Percentiles rank a stretch among this genome's conserved stretches.
These are phyloP conservation scores for Nothophaeocryptopus gaeumannii DNA, from an alignment of 2,329 filamentous ascomycete genomes.

Conservation along the genomic window DNA sequence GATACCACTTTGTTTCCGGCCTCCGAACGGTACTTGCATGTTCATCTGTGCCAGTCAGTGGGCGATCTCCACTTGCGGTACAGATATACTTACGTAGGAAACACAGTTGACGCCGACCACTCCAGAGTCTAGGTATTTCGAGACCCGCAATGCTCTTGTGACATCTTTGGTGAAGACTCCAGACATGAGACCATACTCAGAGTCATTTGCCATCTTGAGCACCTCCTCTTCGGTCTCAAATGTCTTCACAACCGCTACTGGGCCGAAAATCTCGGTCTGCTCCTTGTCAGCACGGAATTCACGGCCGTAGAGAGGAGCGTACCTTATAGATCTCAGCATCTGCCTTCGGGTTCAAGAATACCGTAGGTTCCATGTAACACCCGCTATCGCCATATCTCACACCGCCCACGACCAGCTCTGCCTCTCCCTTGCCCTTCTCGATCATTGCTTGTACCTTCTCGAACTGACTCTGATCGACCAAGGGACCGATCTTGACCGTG, in stretches of 20 bases:
- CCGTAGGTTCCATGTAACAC: slow-evolving; percentile 45
- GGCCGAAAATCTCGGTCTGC: slow-evolving; percentile 38
- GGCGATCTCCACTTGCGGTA: no score
- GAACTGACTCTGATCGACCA: slow-evolving; percentile 57
- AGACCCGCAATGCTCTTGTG: slow-evolving; percentile 38
- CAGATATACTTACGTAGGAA: not conserved
- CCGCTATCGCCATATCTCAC: slow-evolving; percentile 26
- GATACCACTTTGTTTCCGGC: slow-evolving; percentile 60
- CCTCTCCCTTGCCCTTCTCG: slow-evolving; percentile 15
- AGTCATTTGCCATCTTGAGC: slow-evolving; percentile 38
- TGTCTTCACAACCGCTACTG: slow-evolving; percentile 38
- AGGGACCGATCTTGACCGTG: slow-evolving; percentile 50
- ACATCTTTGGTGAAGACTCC: slow-evolving; percentile 39
- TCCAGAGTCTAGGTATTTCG: slow-evolving; percentile 40
- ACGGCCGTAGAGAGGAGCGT: no score
- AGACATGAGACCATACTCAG: slow-evolving; percentile 39
- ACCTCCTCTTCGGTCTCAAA: slow-evolving; percentile 39
- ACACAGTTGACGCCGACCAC: slow-evolving; percentile 40
- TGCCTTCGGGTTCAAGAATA: slow-evolving; percentile 43
- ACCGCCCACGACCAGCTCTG: slow-evolving; percentile 21
- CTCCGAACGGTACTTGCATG: slow-evolving; percentile 47
- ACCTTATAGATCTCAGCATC: slow-evolving; percentile 34
- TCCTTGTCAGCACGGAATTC: no score
- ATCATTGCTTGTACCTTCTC: slow-evolving; percentile 42
- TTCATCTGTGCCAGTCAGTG: slow-evolving; percentile 2